Evolutionary conservation across 805 yeast species (phyloP), one percentile per base, ranked within the genome.

Genomic region (Priceomyces carsonii): DNA sequence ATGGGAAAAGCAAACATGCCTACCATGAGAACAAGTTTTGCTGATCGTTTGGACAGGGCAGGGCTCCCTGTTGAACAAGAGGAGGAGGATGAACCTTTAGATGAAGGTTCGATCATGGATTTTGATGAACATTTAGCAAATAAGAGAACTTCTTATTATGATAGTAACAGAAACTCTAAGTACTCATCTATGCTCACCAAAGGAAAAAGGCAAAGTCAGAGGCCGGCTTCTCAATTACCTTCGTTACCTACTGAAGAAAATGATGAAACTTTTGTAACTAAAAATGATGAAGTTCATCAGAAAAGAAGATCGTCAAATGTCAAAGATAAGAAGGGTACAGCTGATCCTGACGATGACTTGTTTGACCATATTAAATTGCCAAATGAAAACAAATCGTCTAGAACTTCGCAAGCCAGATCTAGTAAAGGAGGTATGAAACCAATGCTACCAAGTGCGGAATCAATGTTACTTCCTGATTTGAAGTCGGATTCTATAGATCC

Each of bases 341-440:
- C 50, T 21, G 54, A 39, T 21, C 36, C 35, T 13, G 57, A 63
- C 4, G 63, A 55, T 10, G 61, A 53, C n/a, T 49, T 69, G 18
- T 72, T 74, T 52, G 77, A 72, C 41, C 61, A 61, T 35, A 63
- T 73, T 42, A 69, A 70, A 45, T 53, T 77, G 38, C 82, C 82
- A 6, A 71, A 71, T 26, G 66, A 44, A 4, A 44, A 29, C 17
- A 12, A 41, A 30, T 24, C 37, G 2, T 21, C 32, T 41, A 14
- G 18, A 20, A 16, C 14, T 9, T 27, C 24, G 14, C 21, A 33
- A 32, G 24, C 18, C 29, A 26, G 30, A 21, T 16, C 21, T 3
- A 9, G 27, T 9, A 32, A 15, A 14, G 48, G 45, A 33, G 39
- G 50, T 29, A 19, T 16, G 6, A 55, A 51, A 39, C 53, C 66